Percentiles rank a stretch among this genome's conserved stretches.
These are phyloP conservation scores for Hamamelis virginiana DNA, from an alignment of 164 flowering plant species.

Conservation along the genomic window DNA sequence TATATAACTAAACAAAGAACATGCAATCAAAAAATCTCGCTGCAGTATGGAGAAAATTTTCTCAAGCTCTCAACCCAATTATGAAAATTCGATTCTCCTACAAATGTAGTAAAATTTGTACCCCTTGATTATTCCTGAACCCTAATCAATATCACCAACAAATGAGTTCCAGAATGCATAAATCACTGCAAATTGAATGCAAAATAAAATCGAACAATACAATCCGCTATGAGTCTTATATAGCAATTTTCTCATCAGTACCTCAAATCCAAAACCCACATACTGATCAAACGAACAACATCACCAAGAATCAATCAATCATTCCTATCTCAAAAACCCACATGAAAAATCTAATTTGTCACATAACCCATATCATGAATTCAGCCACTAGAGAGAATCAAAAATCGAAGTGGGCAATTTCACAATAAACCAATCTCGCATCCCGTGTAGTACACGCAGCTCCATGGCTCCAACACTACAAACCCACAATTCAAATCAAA, in stretches of 20 bases:
- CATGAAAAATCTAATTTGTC: slow-evolving; percentile 7
- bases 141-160: slow-evolving; percentile 8
- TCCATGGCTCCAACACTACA: slow-evolving; percentile 19
- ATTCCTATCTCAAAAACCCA: slow-evolving; percentile 15
- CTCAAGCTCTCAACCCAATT: slow-evolving; percentile 5
- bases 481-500: slow-evolving; percentile 22
- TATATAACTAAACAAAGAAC: slow-evolving; percentile 10
- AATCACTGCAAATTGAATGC: not conserved
- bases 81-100: slow-evolving; percentile 1
- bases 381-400: not conserved
- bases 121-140: not conserved
- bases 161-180: not conserved
- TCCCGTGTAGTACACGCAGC: not conserved
- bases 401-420: slow-evolving; percentile 9
- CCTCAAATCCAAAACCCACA: slow-evolving; percentile 10
- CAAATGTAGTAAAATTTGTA: not conserved
- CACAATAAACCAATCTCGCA: slow-evolving; percentile 11
- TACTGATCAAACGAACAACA: not conserved
- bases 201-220: slow-evolving; percentile 1
- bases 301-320: not conserved
- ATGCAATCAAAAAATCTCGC: slow-evolving; percentile 1
- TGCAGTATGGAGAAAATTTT: slow-evolving; percentile 9
- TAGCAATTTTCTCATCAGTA: not conserved
- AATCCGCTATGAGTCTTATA: not conserved
- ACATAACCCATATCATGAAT: slow-evolving; percentile 23